phyloP scores from a whole-genome alignment of 495 filamentous ascomycete species.

The Daldinia decipiens region DNA sequence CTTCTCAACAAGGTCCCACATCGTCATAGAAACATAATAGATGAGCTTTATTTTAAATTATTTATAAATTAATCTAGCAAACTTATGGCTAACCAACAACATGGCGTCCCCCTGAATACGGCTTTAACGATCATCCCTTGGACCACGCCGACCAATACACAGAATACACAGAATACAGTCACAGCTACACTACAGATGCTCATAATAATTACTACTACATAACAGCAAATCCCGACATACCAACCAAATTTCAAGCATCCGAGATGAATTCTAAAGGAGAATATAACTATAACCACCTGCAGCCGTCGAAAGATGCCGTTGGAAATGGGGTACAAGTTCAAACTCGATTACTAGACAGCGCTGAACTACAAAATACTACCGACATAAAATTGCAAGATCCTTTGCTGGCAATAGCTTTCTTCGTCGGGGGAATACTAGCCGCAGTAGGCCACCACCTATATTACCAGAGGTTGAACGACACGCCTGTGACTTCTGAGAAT shows the following conservation, averaged over 20 bases:
- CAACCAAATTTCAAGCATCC: neutral
- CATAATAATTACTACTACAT: neutral
- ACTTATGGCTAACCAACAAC: neutral
- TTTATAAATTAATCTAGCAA: neutral
- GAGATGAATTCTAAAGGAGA: neutral
- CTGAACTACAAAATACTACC: neutral
- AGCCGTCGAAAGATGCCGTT: neutral
- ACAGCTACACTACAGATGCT: neutral
- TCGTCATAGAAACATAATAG: no score
- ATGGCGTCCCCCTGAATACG: neutral
- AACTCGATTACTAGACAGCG: neutral
- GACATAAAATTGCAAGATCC: neutral
- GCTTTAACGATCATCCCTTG: neutral
- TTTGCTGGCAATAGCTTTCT: neutral
- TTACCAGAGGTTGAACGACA: neutral
- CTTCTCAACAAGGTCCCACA: no score
- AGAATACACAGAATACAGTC: neutral
- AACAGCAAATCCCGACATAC: neutral
- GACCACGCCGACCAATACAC: neutral
- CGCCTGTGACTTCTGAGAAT: neutral
- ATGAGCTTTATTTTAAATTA: no score
- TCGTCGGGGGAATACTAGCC: neutral
- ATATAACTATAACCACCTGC: neutral
- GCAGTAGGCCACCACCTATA: neutral
- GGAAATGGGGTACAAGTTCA: neutral